phyloP scores from a whole-genome alignment of 345 rosid species.

The Arabidopsis arenosa region DNA sequence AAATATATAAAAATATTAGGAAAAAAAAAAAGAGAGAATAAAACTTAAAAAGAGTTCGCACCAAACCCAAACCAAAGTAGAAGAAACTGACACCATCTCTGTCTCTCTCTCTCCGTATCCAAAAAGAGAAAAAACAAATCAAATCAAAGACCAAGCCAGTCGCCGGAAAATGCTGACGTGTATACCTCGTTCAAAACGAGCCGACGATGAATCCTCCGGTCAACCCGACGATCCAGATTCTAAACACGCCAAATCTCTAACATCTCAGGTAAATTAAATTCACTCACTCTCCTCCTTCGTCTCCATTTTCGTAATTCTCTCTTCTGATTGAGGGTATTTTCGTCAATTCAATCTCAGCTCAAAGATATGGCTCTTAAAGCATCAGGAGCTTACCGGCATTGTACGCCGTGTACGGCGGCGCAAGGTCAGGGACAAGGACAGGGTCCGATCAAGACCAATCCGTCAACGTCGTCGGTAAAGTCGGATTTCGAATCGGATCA shows the following conservation, averaged over 20 bases:
- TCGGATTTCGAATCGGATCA: slow-evolving; percentile 71
- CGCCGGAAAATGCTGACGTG: slow-evolving; percentile 80
- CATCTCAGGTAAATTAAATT: slow-evolving; percentile 67
- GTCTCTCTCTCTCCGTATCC: slow-evolving; percentile 35
- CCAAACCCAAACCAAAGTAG: slow-evolving; percentile 36
- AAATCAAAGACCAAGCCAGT: slow-evolving; percentile 16
- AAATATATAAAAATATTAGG: not conserved
- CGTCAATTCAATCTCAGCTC: slow-evolving; percentile 52
- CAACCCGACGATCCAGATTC: slow-evolving; percentile 59
- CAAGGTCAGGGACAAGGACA: slow-evolving; percentile 46
- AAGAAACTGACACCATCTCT: slow-evolving; percentile 43
- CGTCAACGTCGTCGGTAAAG: slow-evolving; percentile 43
- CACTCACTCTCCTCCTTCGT: not conserved
- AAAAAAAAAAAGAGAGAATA: not conserved
- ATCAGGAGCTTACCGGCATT: slow-evolving; percentile 87
- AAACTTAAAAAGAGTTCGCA: slow-evolving; percentile 36
- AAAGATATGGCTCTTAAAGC: slow-evolving; percentile 95
- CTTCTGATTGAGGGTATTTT: slow-evolving; percentile 17
- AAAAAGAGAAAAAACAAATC: not conserved
- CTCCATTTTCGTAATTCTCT: not conserved
- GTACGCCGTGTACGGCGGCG: slow-evolving; percentile 78
- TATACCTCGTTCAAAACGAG: slow-evolving; percentile 86
- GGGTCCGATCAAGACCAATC: slow-evolving; percentile 46
- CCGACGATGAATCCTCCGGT: slow-evolving; percentile 67
- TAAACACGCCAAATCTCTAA: slow-evolving; percentile 69